Evolutionary conservation across 805 yeast genomes (phyloP).

Genomic region (Wickerhamomyces alni): DNA sequence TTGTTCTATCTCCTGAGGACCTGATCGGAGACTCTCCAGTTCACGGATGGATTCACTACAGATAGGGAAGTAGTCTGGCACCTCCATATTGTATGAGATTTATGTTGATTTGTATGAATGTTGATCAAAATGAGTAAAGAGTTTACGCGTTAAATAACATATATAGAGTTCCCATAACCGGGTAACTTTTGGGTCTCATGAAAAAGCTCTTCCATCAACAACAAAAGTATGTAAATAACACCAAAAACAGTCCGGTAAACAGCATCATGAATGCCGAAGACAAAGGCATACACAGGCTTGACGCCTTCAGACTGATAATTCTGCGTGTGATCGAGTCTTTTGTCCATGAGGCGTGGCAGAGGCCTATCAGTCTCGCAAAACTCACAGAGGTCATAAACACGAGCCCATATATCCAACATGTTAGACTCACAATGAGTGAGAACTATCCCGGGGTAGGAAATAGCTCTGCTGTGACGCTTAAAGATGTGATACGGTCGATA

Average conservation of each 20-base stretch:
- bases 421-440: slow-evolving; percentile 7
- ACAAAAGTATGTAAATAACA: no score
- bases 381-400: slow-evolving; percentile 19
- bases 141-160: no score
- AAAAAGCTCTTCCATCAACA: background rate
- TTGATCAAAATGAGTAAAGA: no score
- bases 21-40: background rate
- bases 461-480: slow-evolving; percentile 7
- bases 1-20: background rate
- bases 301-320: slow-evolving; percentile 18
- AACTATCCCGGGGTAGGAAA: slow-evolving; percentile 3
- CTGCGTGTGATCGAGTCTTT: slow-evolving; percentile 22
- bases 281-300: slow-evolving; percentile 3
- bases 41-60: background rate
- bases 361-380: slow-evolving; percentile 16
- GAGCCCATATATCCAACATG: slow-evolving; percentile 10
- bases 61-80: slow-evolving; percentile 5
- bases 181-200: background rate
- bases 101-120: no score
- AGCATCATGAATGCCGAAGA: background rate
- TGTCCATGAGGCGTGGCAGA: slow-evolving; percentile 18
- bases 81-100: background rate
- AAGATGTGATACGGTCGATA: slow-evolving; percentile 22
- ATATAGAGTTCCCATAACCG: no score
- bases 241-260: no score